Evolutionary conservation across 257 asterid species (phyloP), one percentile per base, ranked within the genome.

Genomic region (Petrea volubilis): DNA sequence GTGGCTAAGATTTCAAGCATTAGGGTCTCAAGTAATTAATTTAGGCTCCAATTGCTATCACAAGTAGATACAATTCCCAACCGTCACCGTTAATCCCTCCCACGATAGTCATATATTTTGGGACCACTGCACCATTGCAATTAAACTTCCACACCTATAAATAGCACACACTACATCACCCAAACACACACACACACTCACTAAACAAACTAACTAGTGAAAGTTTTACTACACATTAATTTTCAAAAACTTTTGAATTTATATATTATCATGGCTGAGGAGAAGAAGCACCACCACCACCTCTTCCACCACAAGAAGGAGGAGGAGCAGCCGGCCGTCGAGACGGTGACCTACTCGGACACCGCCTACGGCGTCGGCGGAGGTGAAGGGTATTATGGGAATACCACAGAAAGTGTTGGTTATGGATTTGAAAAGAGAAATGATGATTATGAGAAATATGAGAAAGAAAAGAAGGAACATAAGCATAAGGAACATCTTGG

Each of bases 391-490:
- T 67, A 47, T 64, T 41, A 65, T n/a, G 80, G 64, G 63, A 65
- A 74, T 0, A n/a, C n/a, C n/a, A 71, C 80, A 5, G 75, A 81
- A 4, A 55, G 47, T 0, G 73, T 41, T 6, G 73, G 75, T 11
- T 64, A 47, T 23, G 67, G 12, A n/a, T 2, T n/a, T 12, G 38
- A 44, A 7, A 28, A 52, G 18, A 18, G 27, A 7, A 28, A 25
- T 17, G 56, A 67, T 14, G 64, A 73, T 10, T 11, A 52, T 14
- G 68, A 73, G 24, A 67, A 78, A 13, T 74, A 70, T 34, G 86
- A 81, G 76, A 79, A 83, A 31, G 96, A 89, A 46, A 66, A 76
- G 80, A 86, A 86, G 71, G 82, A 85, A 56, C 89, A 86, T 73
- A 79, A 87, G 68, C 86, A 78, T 68, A 85, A 70, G 23, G 87